phyloP scores from a whole-genome alignment of 192 early-diverging fungal species.

The Obelidium mucronatum region DNA sequence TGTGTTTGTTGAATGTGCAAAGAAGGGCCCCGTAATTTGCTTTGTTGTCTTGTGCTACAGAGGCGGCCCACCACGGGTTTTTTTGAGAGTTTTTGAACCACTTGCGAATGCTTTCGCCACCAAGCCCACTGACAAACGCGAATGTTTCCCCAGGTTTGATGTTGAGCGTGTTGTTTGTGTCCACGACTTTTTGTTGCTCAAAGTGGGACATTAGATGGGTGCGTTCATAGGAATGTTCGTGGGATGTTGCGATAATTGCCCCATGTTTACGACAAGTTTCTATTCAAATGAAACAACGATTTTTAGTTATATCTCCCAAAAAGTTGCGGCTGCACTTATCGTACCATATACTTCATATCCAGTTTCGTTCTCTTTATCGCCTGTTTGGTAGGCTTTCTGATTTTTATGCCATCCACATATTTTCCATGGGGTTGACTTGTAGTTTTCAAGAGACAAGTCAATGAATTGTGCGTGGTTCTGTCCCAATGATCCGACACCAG shows the following conservation, averaged over 20 bases:
- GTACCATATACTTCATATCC: slow-evolving; percentile 46
- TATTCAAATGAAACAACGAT: background rate
- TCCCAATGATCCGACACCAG: slow-evolving; percentile 49
- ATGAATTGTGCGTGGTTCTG: slow-evolving; percentile 41
- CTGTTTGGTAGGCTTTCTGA: slow-evolving; percentile 46
- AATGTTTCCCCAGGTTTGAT: slow-evolving; percentile 43
- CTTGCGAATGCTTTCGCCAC: slow-evolving; percentile 44
- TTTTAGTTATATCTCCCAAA: background rate
- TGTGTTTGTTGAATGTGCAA: slow-evolving; percentile 41
- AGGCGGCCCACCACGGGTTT: slow-evolving; percentile 51
- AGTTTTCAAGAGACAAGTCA: slow-evolving; percentile 18
- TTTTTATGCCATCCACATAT: slow-evolving; percentile 56
- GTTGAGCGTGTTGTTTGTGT: slow-evolving; percentile 17
- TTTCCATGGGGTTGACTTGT: slow-evolving; percentile 41
- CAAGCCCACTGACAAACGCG: slow-evolving; percentile 49
- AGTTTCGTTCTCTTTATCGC: slow-evolving; percentile 49
- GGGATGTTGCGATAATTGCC: slow-evolving; percentile 44
- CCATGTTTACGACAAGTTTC: slow-evolving; percentile 46
- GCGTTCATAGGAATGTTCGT: slow-evolving; percentile 51
- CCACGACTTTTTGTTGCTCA: slow-evolving; percentile 28
- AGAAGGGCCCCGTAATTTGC: slow-evolving; percentile 46
- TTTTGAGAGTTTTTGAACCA: slow-evolving; percentile 34
- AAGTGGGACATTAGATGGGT: slow-evolving; percentile 43
- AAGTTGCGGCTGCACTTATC: no score
- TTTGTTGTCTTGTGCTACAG: slow-evolving; percentile 42